Base-by-base conservation (phyloP, 2,329 filamentous ascomycete species). In the Fusarium duplospermum region DNA sequence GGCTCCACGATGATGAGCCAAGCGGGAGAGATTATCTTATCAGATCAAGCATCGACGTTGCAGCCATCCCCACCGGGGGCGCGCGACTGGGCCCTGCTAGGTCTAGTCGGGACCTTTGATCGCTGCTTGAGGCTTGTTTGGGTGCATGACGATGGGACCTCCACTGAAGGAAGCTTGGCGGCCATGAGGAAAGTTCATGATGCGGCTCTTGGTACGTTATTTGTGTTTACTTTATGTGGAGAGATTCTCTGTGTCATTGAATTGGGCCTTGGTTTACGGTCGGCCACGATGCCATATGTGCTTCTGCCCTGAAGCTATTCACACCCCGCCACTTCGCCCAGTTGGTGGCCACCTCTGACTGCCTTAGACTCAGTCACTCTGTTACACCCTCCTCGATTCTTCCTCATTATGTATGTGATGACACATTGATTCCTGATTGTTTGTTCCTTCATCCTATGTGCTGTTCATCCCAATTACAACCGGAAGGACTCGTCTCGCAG, bases 21-120 rank as follows among this genome's bases (percentile, higher is more conserved):
- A 50, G 45, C 45, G 45, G 45, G 14, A 18, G 47, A 54, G 47
- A 54, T 54, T 31, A 54, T 54, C 47, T 54, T 54, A 64, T 64
- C 47, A 29, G 60, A 40, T 40, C 16, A 33, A 59, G 20, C 47
- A n/a, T 60, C 35, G 42, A 20, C 6, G 47, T 31, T 54, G 27
- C 27, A 54, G 18, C 18, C 27, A 7, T 29, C 29, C 24, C 33
- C 33, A 52, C 38, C 3, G 14, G 8, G 29, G 18, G 16, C 56
- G 38, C 54, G 27, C 33, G 4, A 58, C 36, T 10, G 42, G 29
- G 24, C 40, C 11, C 20, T 24, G 24, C 20, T 36, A 16, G 14
- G 59, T 20, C 16, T 59, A 31, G 57, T 54, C 9, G 22, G 1
- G 29, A 47, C 14, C n/a, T n/a, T n/a, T n/a, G 29, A n/a, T 33